Percentiles rank a stretch among this genome's conserved stretches.
phyloP scores from a whole-genome alignment of 495 filamentous ascomycete genomes.

The Neurospora sp. region DNA sequence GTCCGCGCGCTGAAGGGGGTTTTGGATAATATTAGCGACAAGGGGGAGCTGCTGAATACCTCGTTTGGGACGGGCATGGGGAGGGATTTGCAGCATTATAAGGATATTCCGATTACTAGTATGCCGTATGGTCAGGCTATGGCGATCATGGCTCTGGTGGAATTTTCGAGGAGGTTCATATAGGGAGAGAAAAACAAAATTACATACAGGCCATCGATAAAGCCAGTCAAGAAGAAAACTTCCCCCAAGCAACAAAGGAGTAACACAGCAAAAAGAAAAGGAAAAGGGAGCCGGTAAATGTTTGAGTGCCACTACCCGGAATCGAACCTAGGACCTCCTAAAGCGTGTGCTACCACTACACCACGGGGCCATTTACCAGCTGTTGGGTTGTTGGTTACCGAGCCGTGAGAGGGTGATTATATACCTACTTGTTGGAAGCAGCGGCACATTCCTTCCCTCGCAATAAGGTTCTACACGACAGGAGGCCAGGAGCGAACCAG shows the following conservation, averaged over 20 bases:
- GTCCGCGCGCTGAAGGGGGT: slow-evolving; percentile 52
- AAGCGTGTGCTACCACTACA: neutral
- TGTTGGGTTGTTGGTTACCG: neutral
- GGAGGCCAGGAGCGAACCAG: too few relatives aligned
- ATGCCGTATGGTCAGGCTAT: slow-evolving; percentile 77
- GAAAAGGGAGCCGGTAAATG: neutral
- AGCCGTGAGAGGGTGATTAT: neutral
- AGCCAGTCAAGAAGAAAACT: neutral
- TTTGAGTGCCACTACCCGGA: neutral
- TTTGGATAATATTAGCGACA: slow-evolving; percentile 44
- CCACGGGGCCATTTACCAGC: neutral
- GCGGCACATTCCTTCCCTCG: neutral
- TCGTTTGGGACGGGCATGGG: slow-evolving; percentile 72
- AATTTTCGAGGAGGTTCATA: slow-evolving; percentile 51
- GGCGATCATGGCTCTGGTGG: slow-evolving; percentile 62
- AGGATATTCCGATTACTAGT: slow-evolving; percentile 54
- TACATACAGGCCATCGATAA: neutral
- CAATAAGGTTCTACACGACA: neutral
- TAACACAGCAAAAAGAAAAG: neutral
- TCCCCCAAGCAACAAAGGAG: neutral
- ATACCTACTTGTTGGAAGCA: neutral
- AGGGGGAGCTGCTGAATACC: slow-evolving; percentile 56
- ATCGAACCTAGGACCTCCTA: neutral
- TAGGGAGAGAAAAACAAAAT: slow-evolving; percentile 4
- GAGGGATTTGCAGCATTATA: slow-evolving; percentile 54